Base-by-base conservation (phyloP, 305 asterid genomes). In the Rubia tinctorum region DNA sequence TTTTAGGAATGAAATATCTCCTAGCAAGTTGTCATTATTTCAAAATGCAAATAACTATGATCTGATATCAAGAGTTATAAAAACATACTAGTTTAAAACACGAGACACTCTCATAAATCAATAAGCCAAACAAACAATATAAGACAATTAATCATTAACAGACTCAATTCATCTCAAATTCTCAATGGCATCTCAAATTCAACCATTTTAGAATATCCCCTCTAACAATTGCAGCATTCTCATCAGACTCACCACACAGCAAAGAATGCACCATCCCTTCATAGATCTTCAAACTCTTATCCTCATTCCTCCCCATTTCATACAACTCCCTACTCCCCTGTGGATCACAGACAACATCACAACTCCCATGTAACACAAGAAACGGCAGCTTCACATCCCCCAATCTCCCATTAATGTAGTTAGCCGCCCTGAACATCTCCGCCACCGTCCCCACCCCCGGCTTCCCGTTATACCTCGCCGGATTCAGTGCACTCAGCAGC, bases 201-300 rank as follows among this genome's bases (percentile, higher is more conserved):
- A 91, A 79, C 97, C 97, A 93, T 56, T 75, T 76, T 79, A 91
- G 79, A 12, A 94, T 81, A 84, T 94, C 93, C 13, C 67, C 66
- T 40, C 97, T 86, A 67, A 94, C 96, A 81, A 79, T 71, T 59
- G 71, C 93, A 68, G 89, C 81, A 84, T 94, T 94, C 6, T 90
- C 92, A 83, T 94, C 97, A 10, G 95, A 88, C 72, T 95, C 99
- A 23, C 99, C 98, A 30, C 88, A 90, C 89, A 89, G 69, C 88
- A 92, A 74, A 17, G 95, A 88, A 76, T 92, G 98, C 92, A 92
- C 84, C 97, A 90, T 92, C 45, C 95, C 98, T 2, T 92, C 97
- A 71, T 86, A 92, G 23, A 93, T 93, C 88, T 80, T 85, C 73
- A 93, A 40, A 23, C 83, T 88, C 88, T 91, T 93, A 22, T 93